phyloP scores from a whole-genome alignment of 1,139 yeast species.

The Ogataea hybrid region DNA sequence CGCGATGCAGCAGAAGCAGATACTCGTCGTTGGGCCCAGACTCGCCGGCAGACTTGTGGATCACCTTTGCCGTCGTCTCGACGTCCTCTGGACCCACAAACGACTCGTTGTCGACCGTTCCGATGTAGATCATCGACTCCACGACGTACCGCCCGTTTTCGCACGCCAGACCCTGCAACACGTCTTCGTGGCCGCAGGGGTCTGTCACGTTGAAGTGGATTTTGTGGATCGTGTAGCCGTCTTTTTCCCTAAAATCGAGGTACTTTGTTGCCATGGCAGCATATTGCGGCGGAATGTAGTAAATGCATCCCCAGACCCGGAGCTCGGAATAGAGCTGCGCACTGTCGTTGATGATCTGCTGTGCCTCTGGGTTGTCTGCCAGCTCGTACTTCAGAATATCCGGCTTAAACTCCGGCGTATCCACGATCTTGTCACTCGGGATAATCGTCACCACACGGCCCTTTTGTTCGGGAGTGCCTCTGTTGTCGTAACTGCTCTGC shows the following conservation, averaged over 20 bases:
- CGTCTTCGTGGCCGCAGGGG: slow-evolving; percentile 25
- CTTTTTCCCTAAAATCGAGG: slow-evolving; percentile 80
- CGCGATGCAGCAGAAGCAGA: slow-evolving; percentile 49
- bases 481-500: slow-evolving; percentile 87
- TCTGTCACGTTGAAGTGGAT: slow-evolving; percentile 57
- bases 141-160: slow-evolving; percentile 40
- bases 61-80: slow-evolving; percentile 56
- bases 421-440: slow-evolving; percentile 51
- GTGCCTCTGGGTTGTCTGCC: slow-evolving; percentile 11
- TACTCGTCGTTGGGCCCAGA: slow-evolving; percentile 82
- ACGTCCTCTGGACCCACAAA: slow-evolving; percentile 79
- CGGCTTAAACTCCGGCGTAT: slow-evolving; percentile 39
- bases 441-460: slow-evolving; percentile 87
- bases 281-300: slow-evolving; percentile 66
- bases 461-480: slow-evolving; percentile 83
- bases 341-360: slow-evolving; percentile 20
- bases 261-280: slow-evolving; percentile 64
- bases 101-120: slow-evolving; percentile 75
- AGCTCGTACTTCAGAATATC: slow-evolving; percentile 47
- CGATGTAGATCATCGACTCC: slow-evolving; percentile 75
- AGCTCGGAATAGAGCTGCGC: slow-evolving; percentile 38
- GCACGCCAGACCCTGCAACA: slow-evolving; percentile 32
- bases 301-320: slow-evolving; percentile 78
- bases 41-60: slow-evolving; percentile 62
- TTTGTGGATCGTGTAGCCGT: slow-evolving; percentile 76